Evolutionary conservation across 1,284 basidiomycete species (phyloP).

Genomic region (Ustilago curta): DNA sequence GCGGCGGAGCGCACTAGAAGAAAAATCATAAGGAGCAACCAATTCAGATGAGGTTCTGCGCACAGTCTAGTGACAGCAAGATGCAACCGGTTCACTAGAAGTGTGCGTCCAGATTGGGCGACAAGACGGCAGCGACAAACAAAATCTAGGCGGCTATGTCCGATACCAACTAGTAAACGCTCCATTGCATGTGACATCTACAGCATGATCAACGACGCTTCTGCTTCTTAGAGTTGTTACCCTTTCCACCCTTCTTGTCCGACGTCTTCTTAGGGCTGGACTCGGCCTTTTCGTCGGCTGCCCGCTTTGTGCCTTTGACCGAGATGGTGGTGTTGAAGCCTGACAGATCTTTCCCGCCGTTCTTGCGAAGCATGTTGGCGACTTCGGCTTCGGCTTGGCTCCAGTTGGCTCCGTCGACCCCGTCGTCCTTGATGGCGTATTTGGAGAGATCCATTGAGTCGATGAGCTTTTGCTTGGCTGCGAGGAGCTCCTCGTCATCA

Average conservation of each 20-base stretch:
- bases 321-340: slow-evolving; percentile 54
- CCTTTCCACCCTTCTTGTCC: slow-evolving; percentile 30
- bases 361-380: slow-evolving; percentile 46
- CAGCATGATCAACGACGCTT: slow-evolving; percentile 19
- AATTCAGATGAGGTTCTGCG: no score
- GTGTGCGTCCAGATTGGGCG: no score
- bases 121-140: no score
- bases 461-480: slow-evolving; percentile 49
- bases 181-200: not conserved
- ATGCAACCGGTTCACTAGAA: no score
- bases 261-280: slow-evolving; percentile 28
- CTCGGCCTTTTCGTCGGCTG: slow-evolving; percentile 26
- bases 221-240: slow-evolving; percentile 30
- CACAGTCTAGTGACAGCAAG: no score
- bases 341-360: slow-evolving; percentile 41
- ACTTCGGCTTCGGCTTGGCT: slow-evolving; percentile 63
- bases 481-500: slow-evolving; percentile 35
- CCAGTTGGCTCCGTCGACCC: slow-evolving; percentile 45
- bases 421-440: slow-evolving; percentile 56
- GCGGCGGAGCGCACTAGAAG: no score
- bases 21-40: no score
- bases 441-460: slow-evolving; percentile 57
- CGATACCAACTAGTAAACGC: no score
- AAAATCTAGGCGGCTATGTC: no score
- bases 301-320: slow-evolving; percentile 48